These are phyloP conservation scores for Pichia nanzhaoensis DNA, from an alignment of 805 yeast species.

Conservation along the genomic window DNA sequence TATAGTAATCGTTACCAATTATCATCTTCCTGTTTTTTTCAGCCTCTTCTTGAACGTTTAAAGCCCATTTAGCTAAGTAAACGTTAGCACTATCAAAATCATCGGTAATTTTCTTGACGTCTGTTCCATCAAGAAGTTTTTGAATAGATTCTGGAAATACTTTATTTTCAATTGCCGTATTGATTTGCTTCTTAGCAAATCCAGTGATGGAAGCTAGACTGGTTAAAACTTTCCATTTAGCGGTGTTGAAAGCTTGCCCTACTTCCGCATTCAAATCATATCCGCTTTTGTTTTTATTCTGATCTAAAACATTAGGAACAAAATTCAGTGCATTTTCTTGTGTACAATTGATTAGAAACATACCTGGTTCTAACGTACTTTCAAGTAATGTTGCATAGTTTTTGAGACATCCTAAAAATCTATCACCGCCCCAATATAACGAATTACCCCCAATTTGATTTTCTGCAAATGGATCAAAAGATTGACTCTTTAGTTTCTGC, in stretches of 20 bases:
- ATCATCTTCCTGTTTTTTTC: conserved; percentile 49
- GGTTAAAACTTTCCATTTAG: conserved; percentile 84
- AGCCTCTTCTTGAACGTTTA: conserved; percentile 88
- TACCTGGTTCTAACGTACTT: conserved; percentile 64
- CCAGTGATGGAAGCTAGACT: conserved; percentile 74
- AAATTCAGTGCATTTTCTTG: conserved; percentile 57
- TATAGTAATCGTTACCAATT: conserved; percentile 53
- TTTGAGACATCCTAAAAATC: conserved; percentile 53
- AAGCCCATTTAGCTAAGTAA: conserved; percentile 94
- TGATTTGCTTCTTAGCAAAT: conserved; percentile 58
- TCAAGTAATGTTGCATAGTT: conserved; percentile 55
- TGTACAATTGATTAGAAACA: conserved; percentile 74
- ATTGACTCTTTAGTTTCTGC: conserved; percentile 50
- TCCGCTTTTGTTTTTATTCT: conserved; percentile 26
- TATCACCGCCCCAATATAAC: conserved; percentile 89
- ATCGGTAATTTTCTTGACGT: conserved; percentile 71
- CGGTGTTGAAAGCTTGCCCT: conserved; percentile 48
- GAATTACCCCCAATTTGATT: conserved; percentile 37
- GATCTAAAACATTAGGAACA: conserved; percentile 34
- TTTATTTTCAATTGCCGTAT: conserved; percentile 41
- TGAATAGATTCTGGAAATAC: conserved; percentile 49
- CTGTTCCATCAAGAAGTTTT: conserved; percentile 64
- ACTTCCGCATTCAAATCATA: conserved; percentile 32
- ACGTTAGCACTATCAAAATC: conserved; percentile 92
- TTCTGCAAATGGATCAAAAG: conserved; percentile 69